Percentiles rank a stretch among this genome's conserved stretches.
Evolutionary conservation across 495 filamentous ascomycete species (phyloP).

Genomic region (Aspergillus baeticus): DNA sequence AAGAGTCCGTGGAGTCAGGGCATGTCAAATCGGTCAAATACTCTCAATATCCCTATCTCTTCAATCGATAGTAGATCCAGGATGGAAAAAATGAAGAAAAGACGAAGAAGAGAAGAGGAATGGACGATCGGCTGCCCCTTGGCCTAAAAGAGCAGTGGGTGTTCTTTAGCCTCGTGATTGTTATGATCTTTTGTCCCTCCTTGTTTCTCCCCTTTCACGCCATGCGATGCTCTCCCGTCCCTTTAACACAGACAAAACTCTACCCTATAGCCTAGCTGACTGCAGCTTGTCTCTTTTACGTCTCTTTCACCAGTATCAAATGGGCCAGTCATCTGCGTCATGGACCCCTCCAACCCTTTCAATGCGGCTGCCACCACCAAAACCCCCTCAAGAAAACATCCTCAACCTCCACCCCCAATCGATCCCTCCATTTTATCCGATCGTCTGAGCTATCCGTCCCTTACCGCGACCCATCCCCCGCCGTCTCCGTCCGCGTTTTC

Average conservation of each 20-base stretch:
- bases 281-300: background rate
- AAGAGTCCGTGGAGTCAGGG: too few relatives aligned
- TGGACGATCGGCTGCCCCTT: conserved; percentile 19
- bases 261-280: background rate
- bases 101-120: conserved; percentile 2
- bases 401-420: conserved; percentile 17
- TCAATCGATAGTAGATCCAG: background rate
- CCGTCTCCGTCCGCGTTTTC: conserved; percentile 35
- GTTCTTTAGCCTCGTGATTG: conserved; percentile 1
- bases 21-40: too few relatives aligned
- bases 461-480: conserved; percentile 45
- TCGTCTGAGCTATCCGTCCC: conserved; percentile 47
- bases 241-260: background rate
- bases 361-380: conserved; percentile 23
- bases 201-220: conserved; percentile 17
- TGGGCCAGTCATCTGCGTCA: conserved; percentile 24
- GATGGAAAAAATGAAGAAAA: background rate
- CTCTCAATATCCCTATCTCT: too few relatives aligned
- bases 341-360: conserved; percentile 37
- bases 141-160: conserved; percentile 2
- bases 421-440: conserved; percentile 24
- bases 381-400: conserved; percentile 9
- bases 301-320: conserved; percentile 11
- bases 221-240: conserved; percentile 7
- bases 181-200: conserved; percentile 11